Evolutionary conservation across 2,329 filamentous ascomycete genomes (phyloP).

Genomic region (Verticillium zaregamsianum): DNA sequence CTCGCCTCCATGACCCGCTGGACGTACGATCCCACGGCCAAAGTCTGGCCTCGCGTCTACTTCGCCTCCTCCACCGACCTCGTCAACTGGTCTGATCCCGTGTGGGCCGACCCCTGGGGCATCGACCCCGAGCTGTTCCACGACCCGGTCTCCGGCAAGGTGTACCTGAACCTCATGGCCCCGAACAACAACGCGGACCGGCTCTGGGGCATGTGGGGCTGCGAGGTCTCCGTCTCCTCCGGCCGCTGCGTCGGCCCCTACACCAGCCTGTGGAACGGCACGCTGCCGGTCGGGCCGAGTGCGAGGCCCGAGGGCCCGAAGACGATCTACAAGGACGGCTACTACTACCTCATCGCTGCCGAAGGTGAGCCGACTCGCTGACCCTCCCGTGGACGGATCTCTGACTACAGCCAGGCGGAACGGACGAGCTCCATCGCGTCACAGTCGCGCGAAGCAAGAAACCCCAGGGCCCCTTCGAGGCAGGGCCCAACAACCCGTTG

Average conservation of each 20-base stretch:
- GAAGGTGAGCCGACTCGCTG: background rate
- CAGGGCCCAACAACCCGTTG: constrained; percentile 31
- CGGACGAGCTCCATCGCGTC: constrained; percentile 28
- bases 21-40: constrained; percentile 28
- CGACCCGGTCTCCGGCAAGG: constrained; percentile 10
- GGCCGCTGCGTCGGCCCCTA: constrained; percentile 14
- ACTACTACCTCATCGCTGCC: constrained; percentile 3
- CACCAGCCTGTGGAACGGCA: constrained; percentile 17
- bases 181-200: constrained; percentile 14
- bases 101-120: constrained; percentile 10
- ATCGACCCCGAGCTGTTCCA: constrained; percentile 10
- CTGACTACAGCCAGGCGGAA: constrained; percentile 28
- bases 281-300: constrained; percentile 6
- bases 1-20: constrained; percentile 24
- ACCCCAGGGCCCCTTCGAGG: constrained; percentile 31
- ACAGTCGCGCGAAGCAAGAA: constrained; percentile 28
- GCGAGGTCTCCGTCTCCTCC: constrained; percentile 11
- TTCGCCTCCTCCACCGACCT: constrained; percentile 15
- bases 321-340: constrained; percentile 4
- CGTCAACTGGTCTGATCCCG: constrained; percentile 2
- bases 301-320: constrained; percentile 14
- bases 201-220: constrained; percentile 16
- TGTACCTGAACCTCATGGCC: constrained; percentile 16
- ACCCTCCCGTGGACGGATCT: background rate
- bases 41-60: constrained; percentile 28